Conservation (phyloP, 768 basidiomycete species). For the Sutorius australiensis region DNA sequence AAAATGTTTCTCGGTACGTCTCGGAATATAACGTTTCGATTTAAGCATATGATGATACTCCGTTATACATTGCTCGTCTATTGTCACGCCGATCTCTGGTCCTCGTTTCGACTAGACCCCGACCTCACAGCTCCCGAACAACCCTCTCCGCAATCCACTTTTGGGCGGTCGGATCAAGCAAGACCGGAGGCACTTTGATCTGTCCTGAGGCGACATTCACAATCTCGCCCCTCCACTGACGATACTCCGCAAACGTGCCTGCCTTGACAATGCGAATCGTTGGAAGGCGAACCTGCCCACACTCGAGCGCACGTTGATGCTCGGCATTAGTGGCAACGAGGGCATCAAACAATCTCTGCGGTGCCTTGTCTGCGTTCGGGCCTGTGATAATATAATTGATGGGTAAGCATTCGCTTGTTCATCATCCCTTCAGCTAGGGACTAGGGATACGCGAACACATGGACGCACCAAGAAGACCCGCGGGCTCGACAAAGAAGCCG, state of each 20-base stretch:
- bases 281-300: conserved; percentile 6
- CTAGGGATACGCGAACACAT: background rate
- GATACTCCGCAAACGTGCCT: conserved; percentile 19
- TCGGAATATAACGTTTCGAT: too few relatives aligned
- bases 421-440: too few relatives aligned
- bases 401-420: background rate
- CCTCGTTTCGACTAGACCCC: too few relatives aligned
- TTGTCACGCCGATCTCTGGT: background rate
- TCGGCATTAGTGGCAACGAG: background rate
- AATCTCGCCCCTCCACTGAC: conserved; percentile 8
- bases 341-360: conserved; percentile 7
- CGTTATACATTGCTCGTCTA: background rate
- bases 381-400: conserved; percentile 1
- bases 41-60: too few relatives aligned
- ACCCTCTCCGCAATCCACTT: conserved; percentile 22
- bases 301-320: background rate
- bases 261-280: conserved; percentile 20
- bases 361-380: background rate
- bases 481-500: conserved; percentile 17
- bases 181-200: conserved; percentile 15
- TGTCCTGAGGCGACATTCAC: conserved; percentile 1
- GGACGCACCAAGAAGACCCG: conserved; percentile 10
- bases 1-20: too few relatives aligned
- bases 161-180: background rate
- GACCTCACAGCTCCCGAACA: conserved; percentile 9